Conservation (phyloP, 768 basidiomycete genomes). For the Hygrocybe punicea region DNA sequence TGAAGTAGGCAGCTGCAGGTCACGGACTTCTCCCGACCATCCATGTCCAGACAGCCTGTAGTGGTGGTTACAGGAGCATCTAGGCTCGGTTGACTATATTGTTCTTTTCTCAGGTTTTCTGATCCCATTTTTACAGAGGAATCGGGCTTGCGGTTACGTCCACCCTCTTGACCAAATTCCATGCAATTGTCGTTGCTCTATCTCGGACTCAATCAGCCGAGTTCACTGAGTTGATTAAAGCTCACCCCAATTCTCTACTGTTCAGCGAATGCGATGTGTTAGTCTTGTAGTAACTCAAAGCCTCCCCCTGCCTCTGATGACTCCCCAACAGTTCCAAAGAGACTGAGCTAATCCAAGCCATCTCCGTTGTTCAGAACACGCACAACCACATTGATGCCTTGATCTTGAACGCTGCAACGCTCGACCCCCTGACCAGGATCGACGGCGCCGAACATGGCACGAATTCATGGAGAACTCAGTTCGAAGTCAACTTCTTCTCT, state of each 20-base stretch:
- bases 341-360: constrained; percentile 50
- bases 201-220: constrained; percentile 70
- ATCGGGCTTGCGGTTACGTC: constrained; percentile 78
- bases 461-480: constrained; percentile 60
- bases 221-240: constrained; percentile 45
- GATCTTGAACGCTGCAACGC: constrained; percentile 78
- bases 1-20: too few species aligned
- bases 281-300: constrained; percentile 30
- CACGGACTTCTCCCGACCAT: too few species aligned
- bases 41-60: constrained; percentile 42
- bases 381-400: constrained; percentile 72
- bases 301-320: too few species aligned
- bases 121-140: constrained; percentile 34
- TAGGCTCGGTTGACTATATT: constrained; percentile 41
- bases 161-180: constrained; percentile 60
- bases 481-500: constrained; percentile 89
- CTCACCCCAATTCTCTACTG: constrained; percentile 42
- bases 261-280: constrained; percentile 73
- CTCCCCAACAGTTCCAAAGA: constrained; percentile 54
- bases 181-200: constrained; percentile 69
- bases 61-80: constrained; percentile 85
- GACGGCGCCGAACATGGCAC: constrained; percentile 41
- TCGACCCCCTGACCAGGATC: constrained; percentile 67
- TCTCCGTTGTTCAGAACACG: constrained; percentile 48
- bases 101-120: constrained; percentile 2